phyloP scores from a whole-genome alignment of 805 yeast species.

The Sugiyamaella mastotermitis region DNA sequence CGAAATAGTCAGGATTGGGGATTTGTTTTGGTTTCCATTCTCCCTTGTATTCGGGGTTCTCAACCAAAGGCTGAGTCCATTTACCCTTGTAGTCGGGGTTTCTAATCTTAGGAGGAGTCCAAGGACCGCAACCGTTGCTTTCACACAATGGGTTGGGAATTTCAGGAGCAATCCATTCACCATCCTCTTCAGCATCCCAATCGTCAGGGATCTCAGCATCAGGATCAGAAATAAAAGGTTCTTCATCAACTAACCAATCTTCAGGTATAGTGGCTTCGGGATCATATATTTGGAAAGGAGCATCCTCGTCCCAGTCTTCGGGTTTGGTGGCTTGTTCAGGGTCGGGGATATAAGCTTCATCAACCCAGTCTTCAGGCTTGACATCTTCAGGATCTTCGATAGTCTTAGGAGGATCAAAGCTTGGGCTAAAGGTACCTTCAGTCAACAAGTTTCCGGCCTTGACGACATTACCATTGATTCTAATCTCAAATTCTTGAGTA shows the following conservation, averaged over 20 bases:
- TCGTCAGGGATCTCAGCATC: constrained; percentile 59
- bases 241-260: constrained; percentile 69
- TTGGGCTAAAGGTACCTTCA: constrained; percentile 53
- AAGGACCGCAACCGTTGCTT: constrained; percentile 65
- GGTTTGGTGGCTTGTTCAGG: constrained; percentile 63
- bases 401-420: constrained; percentile 59
- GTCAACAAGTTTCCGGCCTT: constrained; percentile 63
- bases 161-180: constrained; percentile 71
- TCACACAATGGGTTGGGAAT: constrained; percentile 71
- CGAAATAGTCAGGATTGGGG: constrained; percentile 64
- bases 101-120: constrained; percentile 60
- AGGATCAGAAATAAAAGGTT: constrained; percentile 60
- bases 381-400: constrained; percentile 50
- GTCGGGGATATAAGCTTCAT: constrained; percentile 59
- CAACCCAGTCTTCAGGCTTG: constrained; percentile 84
- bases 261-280: constrained; percentile 63
- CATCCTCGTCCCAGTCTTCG: constrained; percentile 75
- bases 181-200: constrained; percentile 91
- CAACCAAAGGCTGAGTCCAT: constrained; percentile 64
- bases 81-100: constrained; percentile 73
- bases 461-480: constrained; percentile 73
- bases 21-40: constrained; percentile 65
- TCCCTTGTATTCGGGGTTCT: constrained; percentile 76
- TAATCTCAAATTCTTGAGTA: constrained; percentile 65
- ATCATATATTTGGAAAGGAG: constrained; percentile 60